Base-by-base conservation (phyloP, 495 filamentous ascomycete species). In the Podospora pseudoanserina region DNA sequence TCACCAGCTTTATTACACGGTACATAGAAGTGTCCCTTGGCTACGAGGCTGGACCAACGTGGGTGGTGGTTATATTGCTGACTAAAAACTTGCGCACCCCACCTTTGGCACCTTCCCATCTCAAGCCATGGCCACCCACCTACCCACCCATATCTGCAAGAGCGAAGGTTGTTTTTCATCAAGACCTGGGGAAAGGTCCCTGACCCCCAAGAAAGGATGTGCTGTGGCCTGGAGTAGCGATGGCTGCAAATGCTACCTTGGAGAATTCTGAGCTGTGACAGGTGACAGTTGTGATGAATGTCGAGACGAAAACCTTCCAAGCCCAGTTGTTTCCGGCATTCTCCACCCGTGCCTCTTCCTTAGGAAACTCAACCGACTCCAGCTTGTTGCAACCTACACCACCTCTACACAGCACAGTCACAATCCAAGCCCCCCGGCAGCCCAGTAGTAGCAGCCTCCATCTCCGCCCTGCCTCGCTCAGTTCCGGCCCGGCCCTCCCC, bases 301-400 rank as follows among this genome's bases (percentile, higher is more conserved):
- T 5, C 11, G 34, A 5, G 6, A 6, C 34, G 34, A 5, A 39
- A 39, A 1, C 34, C 34, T 11, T 23, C 23, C 23, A 23, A 23
- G 23, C 23, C n/a, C 26, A 20, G 11, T 20, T 34, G 27, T 27
- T 53, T 60, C 39, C 39, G 57, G 6, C 39, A n/a, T 34, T 64
- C 55, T 56, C 65, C 65, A 67, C 65, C 65, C n/a, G 65, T 62
- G 65, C 65, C 65, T 61, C 57, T 59, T 27, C 16, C 34, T 11
- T 20, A 60, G 39, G 7, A 13, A 13, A 11, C 39, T 49, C 9
- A 60, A 60, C 19, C 9, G 28, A 54, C 44, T 6, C 53, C n/a
- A 26, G 23, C 18, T 28, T 20, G 30, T 23, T 56, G 60, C 56
- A 59, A 34, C 6, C 26, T 49, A 49, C 39, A 49, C 39, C 39